Evolutionary conservation across 805 yeast genomes (phyloP), one percentile per base, ranked within the genome.

Genomic region (Saturnispora quitensis): DNA sequence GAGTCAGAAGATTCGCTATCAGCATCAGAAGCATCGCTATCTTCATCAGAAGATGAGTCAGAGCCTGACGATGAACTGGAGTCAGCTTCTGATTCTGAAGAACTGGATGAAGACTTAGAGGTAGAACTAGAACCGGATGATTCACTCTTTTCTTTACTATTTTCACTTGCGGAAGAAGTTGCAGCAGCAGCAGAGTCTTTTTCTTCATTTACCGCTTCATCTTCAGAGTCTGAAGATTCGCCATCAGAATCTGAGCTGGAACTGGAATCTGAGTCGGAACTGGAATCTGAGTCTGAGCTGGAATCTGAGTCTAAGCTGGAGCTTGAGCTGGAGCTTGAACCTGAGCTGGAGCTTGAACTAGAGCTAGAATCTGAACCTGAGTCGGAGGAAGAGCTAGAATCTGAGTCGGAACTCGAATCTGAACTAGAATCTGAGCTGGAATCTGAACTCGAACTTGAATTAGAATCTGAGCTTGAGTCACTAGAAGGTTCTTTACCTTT

Each of bases 391-490:
- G 48, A 45, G 20, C 55, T 50, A 7, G 52, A 47, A 43, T 48
- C 9, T 34, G 53, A 52, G 36, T 28, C 36, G 12, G 47, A 44
- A 18, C 25, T n/a, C 4, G 46, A 43, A 24, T 27, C 35, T 25
- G 52, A 47, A 13, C 45, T 49, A 24, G 55, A 50, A 38, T 27
- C 25, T 52, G 57, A 38, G 27, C 34, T 42, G 42, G 54, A 53
- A 43, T 49, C 52, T 45, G 55, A 52, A 45, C 50, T 44, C 12
- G 48, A 53, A 15, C 43, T 54, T 18, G 40, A 54, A 24, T 55
- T 55, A 35, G 56, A 51, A 47, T 46, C 53, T 50, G 70, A 65
- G 55, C 70, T 68, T 43, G 69, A 57, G 55, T 28, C 35, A n/a
- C 40, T 36, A 6, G 51, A 43, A 33, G 8, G 12, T 42, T 63